A percentile compares a stretch with the other conserved stretches of the same genome.
Evolutionary conservation across 306 rosid species (phyloP).

Genomic region (Acmispon strigosus): DNA sequence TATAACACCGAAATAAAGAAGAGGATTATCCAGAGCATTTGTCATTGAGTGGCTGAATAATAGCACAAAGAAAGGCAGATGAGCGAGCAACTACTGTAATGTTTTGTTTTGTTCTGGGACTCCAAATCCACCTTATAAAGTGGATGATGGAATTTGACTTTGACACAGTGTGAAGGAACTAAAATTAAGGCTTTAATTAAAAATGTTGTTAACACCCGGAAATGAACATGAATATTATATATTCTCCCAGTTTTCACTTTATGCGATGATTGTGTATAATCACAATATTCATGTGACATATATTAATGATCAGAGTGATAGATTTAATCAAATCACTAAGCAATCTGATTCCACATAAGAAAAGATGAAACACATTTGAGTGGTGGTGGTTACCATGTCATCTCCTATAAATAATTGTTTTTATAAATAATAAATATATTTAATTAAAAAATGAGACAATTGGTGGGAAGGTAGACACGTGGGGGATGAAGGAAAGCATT

Average conservation of each 20-base stretch:
- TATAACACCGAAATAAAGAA: no score
- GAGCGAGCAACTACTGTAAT: constrained; percentile 14
- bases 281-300: constrained; percentile 17
- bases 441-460: no score
- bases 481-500: constrained; percentile 12
- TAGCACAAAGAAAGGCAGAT: constrained; percentile 16
- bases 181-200: not conserved
- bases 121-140: constrained; percentile 4
- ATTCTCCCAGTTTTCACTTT: constrained; percentile 18
- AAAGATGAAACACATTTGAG: constrained; percentile 25
- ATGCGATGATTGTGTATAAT: constrained; percentile 39
- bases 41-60: constrained; percentile 34
- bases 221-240: constrained; percentile 4
- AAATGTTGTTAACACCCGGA: not conserved
- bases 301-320: not conserved
- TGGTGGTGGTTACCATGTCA: constrained; percentile 41
- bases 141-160: constrained; percentile 46
- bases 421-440: not conserved
- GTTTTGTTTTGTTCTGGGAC: constrained; percentile 11
- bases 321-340: not conserved
- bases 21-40: constrained; percentile 30
- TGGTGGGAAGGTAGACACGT: constrained; percentile 32
- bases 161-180: constrained; percentile 19
- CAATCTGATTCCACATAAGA: constrained; percentile 13
- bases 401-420: not conserved